phyloP scores from a whole-genome alignment of 2,329 filamentous ascomycete species.

The Sporothrix dimorphospora region DNA sequence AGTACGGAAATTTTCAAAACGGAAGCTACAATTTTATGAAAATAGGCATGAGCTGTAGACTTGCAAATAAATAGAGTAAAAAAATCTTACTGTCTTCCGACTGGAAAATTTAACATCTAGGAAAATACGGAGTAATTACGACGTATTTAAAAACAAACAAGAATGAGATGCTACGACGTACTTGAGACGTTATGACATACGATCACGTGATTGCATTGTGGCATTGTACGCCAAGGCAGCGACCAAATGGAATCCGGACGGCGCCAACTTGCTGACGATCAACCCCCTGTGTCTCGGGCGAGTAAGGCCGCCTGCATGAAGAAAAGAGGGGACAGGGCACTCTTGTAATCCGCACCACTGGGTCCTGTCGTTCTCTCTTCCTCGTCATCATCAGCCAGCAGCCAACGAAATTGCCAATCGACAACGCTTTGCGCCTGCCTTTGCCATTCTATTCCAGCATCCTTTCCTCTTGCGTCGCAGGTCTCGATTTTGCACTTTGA shows the following conservation, averaged over 20 bases:
- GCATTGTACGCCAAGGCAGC: not conserved
- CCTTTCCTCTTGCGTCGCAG: not conserved
- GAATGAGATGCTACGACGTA: too few relatives aligned
- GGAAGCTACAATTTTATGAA: too few relatives aligned
- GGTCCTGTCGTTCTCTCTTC: not conserved
- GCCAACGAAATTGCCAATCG: slow-evolving; percentile 1
- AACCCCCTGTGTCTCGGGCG: slow-evolving; percentile 10
- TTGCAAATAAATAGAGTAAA: too few relatives aligned
- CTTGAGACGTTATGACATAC: not conserved
- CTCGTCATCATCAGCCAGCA: not conserved
- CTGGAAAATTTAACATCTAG: too few relatives aligned
- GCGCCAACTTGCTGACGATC: not conserved
- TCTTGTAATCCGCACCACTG: slow-evolving; percentile 1
- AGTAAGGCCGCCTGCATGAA: slow-evolving; percentile 3
- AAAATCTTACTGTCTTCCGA: too few relatives aligned
- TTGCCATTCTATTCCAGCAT: not conserved
- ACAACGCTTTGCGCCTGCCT: not conserved
- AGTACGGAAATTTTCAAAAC: too few relatives aligned
- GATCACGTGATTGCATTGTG: not conserved
- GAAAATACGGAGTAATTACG: too few relatives aligned
- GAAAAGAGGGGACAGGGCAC: slow-evolving; percentile 1
- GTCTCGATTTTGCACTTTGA: not conserved
- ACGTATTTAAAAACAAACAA: too few relatives aligned
- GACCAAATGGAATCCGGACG: not conserved
- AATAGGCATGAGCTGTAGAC: too few relatives aligned